A percentile compares a stretch with the other conserved stretches of the same genome.
Evolutionary conservation across 2,329 filamentous ascomycete species (phyloP).

Genomic region (Sphaerulina musiva): DNA sequence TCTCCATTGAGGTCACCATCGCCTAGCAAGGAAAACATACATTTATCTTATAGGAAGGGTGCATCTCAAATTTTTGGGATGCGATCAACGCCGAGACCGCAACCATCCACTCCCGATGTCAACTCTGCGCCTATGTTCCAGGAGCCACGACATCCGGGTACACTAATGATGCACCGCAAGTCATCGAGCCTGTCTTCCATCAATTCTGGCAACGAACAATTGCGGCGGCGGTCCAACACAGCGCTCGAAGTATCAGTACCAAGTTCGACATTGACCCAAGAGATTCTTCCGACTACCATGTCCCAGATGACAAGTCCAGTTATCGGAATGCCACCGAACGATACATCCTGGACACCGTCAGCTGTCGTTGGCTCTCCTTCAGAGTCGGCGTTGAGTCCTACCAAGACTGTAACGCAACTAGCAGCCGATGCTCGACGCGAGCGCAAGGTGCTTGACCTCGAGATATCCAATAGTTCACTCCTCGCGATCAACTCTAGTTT

Average conservation of each 20-base stretch:
- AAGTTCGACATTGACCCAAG: conserved; percentile 21
- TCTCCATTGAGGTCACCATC: conserved; percentile 36
- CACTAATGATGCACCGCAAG: conserved; percentile 23
- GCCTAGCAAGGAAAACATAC: conserved; percentile 44
- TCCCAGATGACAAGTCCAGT: conserved; percentile 18
- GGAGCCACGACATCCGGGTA: conserved; percentile 13
- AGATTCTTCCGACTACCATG: conserved; percentile 10
- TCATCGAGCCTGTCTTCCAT: conserved; percentile 42
- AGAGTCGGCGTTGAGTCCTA: conserved; percentile 30
- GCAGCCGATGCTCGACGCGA: conserved; percentile 85
- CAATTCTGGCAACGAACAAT: conserved; percentile 35
- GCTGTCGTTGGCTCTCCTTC: conserved; percentile 10
- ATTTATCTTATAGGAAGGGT: conserved; percentile 46
- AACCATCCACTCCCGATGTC: conserved; percentile 8
- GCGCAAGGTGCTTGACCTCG: conserved; percentile 88
- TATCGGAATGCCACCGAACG: conserved; percentile 23
- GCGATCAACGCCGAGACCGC: conserved; percentile 19
- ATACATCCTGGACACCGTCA: conserved; percentile 24
- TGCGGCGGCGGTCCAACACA: conserved; percentile 30
- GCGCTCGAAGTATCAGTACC: conserved; percentile 16
- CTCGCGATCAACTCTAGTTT: conserved; percentile 91
- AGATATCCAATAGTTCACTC: conserved; percentile 93
- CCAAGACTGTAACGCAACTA: conserved; percentile 59
- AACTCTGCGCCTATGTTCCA: background rate
- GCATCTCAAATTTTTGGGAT: conserved; percentile 43